phyloP scores from a whole-genome alignment of 805 yeast genomes.

The Suhomyces sp. region DNA sequence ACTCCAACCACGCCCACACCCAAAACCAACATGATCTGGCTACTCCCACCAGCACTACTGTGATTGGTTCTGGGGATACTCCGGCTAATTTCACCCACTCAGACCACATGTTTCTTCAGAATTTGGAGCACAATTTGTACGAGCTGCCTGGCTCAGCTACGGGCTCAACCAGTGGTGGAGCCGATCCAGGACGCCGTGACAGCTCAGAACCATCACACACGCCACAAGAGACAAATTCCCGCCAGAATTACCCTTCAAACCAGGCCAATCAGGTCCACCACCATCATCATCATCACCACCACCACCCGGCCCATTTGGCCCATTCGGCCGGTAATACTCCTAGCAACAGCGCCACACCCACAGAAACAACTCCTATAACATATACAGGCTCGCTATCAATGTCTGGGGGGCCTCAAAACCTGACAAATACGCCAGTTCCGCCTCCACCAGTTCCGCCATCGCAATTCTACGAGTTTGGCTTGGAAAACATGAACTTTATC shows the following conservation, averaged over 20 bases:
- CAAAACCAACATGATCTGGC: slow-evolving; percentile 1
- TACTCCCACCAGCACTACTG: neutral
- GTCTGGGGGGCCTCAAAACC: neutral
- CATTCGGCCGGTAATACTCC: neutral
- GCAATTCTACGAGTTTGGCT: slow-evolving; percentile 19
- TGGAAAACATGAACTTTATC: slow-evolving; percentile 25
- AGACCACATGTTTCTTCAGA: slow-evolving; percentile 27
- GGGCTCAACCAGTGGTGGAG: slow-evolving; percentile 3
- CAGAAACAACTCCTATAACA: slow-evolving; percentile 3
- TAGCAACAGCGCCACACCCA: neutral
- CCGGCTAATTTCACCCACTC: slow-evolving; percentile 19
- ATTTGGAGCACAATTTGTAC: slow-evolving; percentile 29
- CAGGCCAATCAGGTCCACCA: slow-evolving; percentile 1
- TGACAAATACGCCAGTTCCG: neutral
- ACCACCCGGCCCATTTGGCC: neutral
- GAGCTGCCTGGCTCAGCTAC: slow-evolving; percentile 10
- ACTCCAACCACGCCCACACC: neutral
- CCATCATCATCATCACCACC: slow-evolving; percentile 6
- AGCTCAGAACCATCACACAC: neutral
- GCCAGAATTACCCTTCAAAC: neutral
- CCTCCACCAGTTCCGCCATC: slow-evolving; percentile 2
- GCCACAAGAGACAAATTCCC: slow-evolving; percentile 2
- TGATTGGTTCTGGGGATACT: slow-evolving; percentile 1
- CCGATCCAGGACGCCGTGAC: slow-evolving; percentile 6
- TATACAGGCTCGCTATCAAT: neutral